Conservation (phyloP, 2,329 filamentous ascomycete species). For the Penicillium digitatum region DNA sequence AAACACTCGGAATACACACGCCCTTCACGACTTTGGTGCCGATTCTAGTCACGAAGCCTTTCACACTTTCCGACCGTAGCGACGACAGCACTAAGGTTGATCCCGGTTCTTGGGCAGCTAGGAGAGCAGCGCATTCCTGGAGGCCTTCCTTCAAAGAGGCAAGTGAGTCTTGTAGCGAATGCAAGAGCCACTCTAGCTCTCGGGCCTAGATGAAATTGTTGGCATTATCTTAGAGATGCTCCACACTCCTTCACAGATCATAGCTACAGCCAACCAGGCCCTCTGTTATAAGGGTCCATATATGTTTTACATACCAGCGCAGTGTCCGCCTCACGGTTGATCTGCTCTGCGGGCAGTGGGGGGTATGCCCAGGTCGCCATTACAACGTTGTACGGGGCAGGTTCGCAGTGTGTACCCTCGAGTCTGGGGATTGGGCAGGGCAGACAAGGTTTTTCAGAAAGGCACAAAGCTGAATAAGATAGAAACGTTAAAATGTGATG, state of each 20-base stretch:
- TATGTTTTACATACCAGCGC: conserved; percentile 45
- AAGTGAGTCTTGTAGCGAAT: conserved; percentile 58
- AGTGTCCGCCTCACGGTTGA: conserved; percentile 51
- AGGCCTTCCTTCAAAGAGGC: conserved; percentile 65
- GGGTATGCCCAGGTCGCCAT: conserved; percentile 64
- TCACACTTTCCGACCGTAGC: conserved; percentile 79
- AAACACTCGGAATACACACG: conserved; percentile 50
- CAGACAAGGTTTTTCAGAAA: not conserved
- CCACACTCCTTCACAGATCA: conserved; percentile 1
- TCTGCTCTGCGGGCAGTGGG: conserved; percentile 49
- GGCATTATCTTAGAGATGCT: conserved; percentile 12
- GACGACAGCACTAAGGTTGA: conserved; percentile 88
- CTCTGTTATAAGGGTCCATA: conserved; percentile 2
- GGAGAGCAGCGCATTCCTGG: conserved; percentile 80
- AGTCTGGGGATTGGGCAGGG: not conserved
- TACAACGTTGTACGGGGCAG: not conserved
- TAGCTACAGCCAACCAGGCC: not conserved
- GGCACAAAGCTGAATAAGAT: conserved; percentile 8
- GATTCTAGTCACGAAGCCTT: conserved; percentile 85
- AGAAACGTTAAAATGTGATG: conserved; percentile 17
- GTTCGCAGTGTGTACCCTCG: not conserved
- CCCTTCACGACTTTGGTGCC: conserved; percentile 90
- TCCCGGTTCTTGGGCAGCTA: conserved; percentile 78
- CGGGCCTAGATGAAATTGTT: conserved; percentile 40
- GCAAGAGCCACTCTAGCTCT: conserved; percentile 63